A percentile compares a stretch with the other conserved stretches of the same genome.
These are phyloP conservation scores for Cymbidium sinense DNA, from an alignment of 106 monocot species.

Conservation along the genomic window DNA sequence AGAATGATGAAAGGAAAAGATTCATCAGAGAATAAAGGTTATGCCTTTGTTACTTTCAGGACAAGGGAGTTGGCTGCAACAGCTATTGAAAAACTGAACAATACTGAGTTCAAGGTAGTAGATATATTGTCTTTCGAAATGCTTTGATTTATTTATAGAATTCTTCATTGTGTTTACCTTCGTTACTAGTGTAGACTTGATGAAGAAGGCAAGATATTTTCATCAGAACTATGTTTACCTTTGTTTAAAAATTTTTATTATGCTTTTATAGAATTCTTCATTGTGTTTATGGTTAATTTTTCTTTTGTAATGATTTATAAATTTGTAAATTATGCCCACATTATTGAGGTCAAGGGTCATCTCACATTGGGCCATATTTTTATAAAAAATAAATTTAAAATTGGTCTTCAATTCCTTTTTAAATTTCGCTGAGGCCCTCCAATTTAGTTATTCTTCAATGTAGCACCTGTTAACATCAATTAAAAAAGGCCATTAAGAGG, in stretches of 20 bases:
- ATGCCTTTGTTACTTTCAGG: conserved; percentile 55
- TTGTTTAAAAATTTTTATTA: neutral
- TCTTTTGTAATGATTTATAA: neutral
- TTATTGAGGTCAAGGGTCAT: neutral
- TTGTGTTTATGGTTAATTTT: conserved; percentile 1
- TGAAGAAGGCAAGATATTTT: conserved; percentile 55
- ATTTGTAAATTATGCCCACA: neutral
- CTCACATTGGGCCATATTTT: neutral
- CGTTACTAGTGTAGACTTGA: conserved; percentile 48
- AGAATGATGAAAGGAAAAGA: conserved; percentile 58
- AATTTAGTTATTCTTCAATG: too few relatives aligned
- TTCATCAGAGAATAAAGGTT: conserved; percentile 24
- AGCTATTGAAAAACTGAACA: conserved; percentile 29
- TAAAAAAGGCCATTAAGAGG: too few relatives aligned
- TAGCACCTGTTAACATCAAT: too few relatives aligned
- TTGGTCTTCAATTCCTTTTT: too few relatives aligned
- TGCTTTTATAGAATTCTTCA: neutral
- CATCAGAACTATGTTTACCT: neutral
- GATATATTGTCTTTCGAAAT: neutral
- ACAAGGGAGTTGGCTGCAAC: conserved; percentile 39
- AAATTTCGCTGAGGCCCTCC: too few relatives aligned
- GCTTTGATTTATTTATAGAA: neutral
- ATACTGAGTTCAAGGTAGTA: conserved; percentile 28
- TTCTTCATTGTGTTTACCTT: neutral
- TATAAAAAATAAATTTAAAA: too few relatives aligned